Evolutionary conservation across 768 basidiomycete genomes (phyloP), one percentile per base, ranked within the genome.

Genomic region (Suillus weaverae): DNA sequence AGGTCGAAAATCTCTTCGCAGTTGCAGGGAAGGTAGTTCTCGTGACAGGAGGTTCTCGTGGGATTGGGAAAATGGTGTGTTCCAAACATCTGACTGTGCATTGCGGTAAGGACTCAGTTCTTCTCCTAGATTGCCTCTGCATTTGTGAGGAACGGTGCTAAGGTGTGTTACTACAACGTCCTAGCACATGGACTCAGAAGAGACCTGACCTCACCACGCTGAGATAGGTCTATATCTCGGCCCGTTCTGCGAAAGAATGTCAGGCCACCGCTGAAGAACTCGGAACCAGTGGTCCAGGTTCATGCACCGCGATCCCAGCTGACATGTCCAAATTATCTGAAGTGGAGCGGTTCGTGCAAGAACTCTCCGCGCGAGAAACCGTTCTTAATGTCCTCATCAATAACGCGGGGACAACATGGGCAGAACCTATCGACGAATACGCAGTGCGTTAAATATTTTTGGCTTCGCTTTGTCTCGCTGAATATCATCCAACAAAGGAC

Each of bases 41-140:
- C 30, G 81, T 89, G 44, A 89, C 88, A 4, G 89, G 89, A 8
- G 89, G 89, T 13, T 86, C 84, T 35, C 78, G 86, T 64, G 89
- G 89, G 6, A 82, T 89, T 36, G 88, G 89, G 5, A 88, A 86
- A 77, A 87, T 86, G 85, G 85, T 83, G 59, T 66, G 78, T 73
- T 18, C 38, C 18, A 54, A 13, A 3, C 30, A 46, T 50, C 13
- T 61, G 39, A 46, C 32, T 20, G 10, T 60, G 33, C 48, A 39
- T 57, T 48, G 53, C 48, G 36, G 41, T 26, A 22, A n/a, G 22
- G 63, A 69, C 35, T 71, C 64, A 68, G 4, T 59, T 51, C 60
- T 16, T 68, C 22, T 60, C 39, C 63, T 64, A 88, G 88, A 88
- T 90, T 67, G 84, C 89, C 3, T 78, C 85, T 8, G 87, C 86